These are phyloP conservation scores for Metarhizium rileyi DNA, from an alignment of 2,329 filamentous ascomycete genomes.

Conservation along the genomic window DNA sequence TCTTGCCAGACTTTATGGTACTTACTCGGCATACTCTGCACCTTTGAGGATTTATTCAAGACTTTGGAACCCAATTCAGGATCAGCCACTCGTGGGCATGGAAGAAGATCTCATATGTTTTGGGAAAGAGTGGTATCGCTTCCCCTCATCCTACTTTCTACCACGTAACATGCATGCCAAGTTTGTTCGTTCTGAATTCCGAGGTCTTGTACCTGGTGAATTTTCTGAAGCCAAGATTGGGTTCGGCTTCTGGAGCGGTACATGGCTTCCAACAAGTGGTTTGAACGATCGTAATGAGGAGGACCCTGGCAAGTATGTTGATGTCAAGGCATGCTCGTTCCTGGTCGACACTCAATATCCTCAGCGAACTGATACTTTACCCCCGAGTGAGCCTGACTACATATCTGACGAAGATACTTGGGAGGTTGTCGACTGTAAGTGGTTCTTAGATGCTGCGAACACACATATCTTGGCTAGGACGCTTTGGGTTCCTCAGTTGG, in stretches of 20 bases:
- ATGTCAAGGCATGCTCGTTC: constrained; percentile 67
- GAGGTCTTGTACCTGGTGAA: constrained; percentile 79
- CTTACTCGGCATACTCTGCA: constrained; percentile 74
- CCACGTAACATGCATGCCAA: constrained; percentile 76
- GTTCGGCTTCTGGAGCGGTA: constrained; percentile 70
- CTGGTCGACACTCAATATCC: constrained; percentile 82
- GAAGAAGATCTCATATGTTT: constrained; percentile 70
- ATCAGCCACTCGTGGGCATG: constrained; percentile 35
- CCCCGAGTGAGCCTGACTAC: constrained; percentile 71
- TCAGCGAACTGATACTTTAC: constrained; percentile 35
- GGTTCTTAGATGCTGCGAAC: constrained; percentile 69
- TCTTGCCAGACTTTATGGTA: constrained; percentile 62
- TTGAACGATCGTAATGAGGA: constrained; percentile 91
- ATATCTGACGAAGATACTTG: constrained; percentile 63
- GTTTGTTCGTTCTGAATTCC: constrained; percentile 85
- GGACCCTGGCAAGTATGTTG: constrained; percentile 77
- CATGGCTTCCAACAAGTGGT: constrained; percentile 69
- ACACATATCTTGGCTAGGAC: constrained; percentile 67
- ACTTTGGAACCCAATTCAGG: constrained; percentile 45
- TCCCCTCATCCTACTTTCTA: constrained; percentile 86
- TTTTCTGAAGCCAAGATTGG: constrained; percentile 66
- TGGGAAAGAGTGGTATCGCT: constrained; percentile 97
- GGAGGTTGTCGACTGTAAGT: constrained; percentile 65
- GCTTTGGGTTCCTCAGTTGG: constrained; percentile 69
- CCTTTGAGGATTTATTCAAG: constrained; percentile 63